phyloP scores from a whole-genome alignment of 2,329 filamentous ascomycete genomes.

The Cercospora berteroae region DNA sequence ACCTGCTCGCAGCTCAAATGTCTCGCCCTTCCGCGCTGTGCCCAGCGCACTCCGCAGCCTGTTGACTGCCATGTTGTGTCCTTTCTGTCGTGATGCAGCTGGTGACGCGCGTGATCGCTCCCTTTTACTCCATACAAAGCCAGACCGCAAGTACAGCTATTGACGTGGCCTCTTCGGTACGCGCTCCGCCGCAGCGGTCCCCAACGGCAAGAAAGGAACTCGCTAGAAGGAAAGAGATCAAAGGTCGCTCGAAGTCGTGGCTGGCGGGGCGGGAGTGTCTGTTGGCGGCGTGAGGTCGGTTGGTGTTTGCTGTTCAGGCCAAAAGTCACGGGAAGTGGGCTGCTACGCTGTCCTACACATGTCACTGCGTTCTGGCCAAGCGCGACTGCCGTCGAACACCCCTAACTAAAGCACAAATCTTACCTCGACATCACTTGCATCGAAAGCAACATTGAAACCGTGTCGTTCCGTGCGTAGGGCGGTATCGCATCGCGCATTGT shows the following conservation, averaged over 20 bases:
- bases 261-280: neutral
- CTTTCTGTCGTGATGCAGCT: constrained; percentile 8
- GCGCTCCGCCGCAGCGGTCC: constrained; percentile 1
- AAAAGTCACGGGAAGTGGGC: constrained; percentile 3
- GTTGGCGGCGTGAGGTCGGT: neutral
- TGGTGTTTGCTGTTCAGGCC: neutral
- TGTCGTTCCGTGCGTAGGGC: neutral
- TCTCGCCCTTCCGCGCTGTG: constrained; percentile 92
- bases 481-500: neutral
- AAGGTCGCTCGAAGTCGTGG: neutral
- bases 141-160: constrained; percentile 15
- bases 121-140: constrained; percentile 18
- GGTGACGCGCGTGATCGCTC: neutral
- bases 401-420: constrained; percentile 1
- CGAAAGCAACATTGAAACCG: neutral
- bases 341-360: neutral
- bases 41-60: constrained; percentile 92
- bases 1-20: constrained; percentile 92
- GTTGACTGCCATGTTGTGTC: constrained; percentile 78
- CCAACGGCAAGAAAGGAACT: neutral
- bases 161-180: constrained; percentile 4
- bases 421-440: constrained; percentile 1
- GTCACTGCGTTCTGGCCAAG: neutral
- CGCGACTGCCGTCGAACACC: neutral
- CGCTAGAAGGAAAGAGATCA: neutral